Conservation (phyloP, 352 stramenopile species). For the Peronospora belbahrii region DNA sequence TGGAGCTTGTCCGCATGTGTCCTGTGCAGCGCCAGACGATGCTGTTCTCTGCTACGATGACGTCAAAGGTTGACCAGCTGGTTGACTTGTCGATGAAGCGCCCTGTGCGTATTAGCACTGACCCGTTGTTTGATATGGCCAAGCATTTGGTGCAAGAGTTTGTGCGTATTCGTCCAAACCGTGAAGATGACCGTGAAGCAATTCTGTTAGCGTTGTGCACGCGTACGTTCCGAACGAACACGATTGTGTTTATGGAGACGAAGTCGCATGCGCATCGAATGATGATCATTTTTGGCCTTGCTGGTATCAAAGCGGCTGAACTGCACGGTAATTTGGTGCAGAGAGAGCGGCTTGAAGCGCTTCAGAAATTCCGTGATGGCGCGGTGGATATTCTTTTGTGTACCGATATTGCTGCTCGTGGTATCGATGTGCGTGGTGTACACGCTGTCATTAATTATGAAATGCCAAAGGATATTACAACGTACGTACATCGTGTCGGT, state of each 20-base stretch:
- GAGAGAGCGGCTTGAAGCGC: slow-evolving; percentile 91
- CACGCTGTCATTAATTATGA: slow-evolving; percentile 99
- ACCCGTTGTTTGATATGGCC: slow-evolving; percentile 92
- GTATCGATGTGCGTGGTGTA: slow-evolving; percentile 96
- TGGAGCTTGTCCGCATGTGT: slow-evolving; percentile 94
- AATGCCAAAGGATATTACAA: slow-evolving; percentile 97
- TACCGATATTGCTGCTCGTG: slow-evolving; percentile 97
- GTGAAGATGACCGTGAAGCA: slow-evolving; percentile 90
- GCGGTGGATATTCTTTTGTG: slow-evolving; percentile 94
- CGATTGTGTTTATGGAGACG: slow-evolving; percentile 99
- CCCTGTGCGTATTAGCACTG: slow-evolving; percentile 91
- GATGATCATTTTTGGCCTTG: slow-evolving; percentile 94
- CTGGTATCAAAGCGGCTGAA: slow-evolving; percentile 94
- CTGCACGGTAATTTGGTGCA: slow-evolving; percentile 98
- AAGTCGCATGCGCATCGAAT: slow-evolving; percentile 95
- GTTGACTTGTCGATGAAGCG: slow-evolving; percentile 95
- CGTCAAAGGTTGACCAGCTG: slow-evolving; percentile 95
- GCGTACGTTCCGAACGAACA: slow-evolving; percentile 91
- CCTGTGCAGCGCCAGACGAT: slow-evolving; percentile 94
- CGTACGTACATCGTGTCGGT: slow-evolving; percentile 98
- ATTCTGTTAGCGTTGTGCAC: slow-evolving; percentile 94
- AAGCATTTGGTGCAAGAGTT: slow-evolving; percentile 98
- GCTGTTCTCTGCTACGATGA: slow-evolving; percentile 98
- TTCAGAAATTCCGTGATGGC: slow-evolving; percentile 94
- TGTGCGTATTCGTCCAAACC: slow-evolving; percentile 88